A percentile compares a stretch with the other conserved stretches of the same genome.
phyloP scores from a whole-genome alignment of 768 basidiomycete species.

The Naganishia vaughanmartiniae region DNA sequence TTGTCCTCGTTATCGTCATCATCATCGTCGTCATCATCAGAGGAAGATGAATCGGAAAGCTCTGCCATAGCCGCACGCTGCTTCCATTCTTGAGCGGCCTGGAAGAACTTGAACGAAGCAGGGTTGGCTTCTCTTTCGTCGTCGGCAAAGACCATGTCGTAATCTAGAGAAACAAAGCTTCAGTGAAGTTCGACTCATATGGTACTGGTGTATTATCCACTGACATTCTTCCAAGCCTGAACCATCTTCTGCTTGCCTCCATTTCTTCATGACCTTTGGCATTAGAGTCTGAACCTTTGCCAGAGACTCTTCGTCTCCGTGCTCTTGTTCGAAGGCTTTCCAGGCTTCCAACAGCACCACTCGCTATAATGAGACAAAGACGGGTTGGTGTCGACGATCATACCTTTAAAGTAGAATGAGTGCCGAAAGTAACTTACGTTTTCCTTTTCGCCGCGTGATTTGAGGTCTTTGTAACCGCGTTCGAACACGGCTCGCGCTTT shows the following conservation, averaged over 20 bases:
- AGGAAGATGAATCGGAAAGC: conserved; percentile 38
- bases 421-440: conserved; percentile 61
- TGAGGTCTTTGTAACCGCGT: conserved; percentile 81
- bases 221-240: conserved; percentile 77
- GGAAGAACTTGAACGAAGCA: conserved; percentile 89
- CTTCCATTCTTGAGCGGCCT: conserved; percentile 87
- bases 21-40: conserved; percentile 47
- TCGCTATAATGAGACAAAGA: conserved; percentile 59
- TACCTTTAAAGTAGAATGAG: background rate
- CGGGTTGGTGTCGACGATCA: conserved; percentile 6
- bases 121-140: conserved; percentile 93
- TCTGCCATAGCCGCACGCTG: conserved; percentile 38
- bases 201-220: conserved; percentile 10
- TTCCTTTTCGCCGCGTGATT: conserved; percentile 73
- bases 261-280: conserved; percentile 82
- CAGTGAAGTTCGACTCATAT: conserved; percentile 16
- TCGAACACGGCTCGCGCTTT: conserved; percentile 77
- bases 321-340: conserved; percentile 84
- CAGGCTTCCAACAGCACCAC: conserved; percentile 88
- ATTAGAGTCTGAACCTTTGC: conserved; percentile 85
- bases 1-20: conserved; percentile 41
- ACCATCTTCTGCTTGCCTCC: conserved; percentile 79
- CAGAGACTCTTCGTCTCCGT: conserved; percentile 71
- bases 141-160: conserved; percentile 93
- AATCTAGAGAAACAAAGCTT: conserved; percentile 59